A percentile compares a stretch with the other conserved stretches of the same genome.
Conservation (phyloP, 2,329 filamentous ascomycete genomes). For the Triangularia verruculosa region DNA sequence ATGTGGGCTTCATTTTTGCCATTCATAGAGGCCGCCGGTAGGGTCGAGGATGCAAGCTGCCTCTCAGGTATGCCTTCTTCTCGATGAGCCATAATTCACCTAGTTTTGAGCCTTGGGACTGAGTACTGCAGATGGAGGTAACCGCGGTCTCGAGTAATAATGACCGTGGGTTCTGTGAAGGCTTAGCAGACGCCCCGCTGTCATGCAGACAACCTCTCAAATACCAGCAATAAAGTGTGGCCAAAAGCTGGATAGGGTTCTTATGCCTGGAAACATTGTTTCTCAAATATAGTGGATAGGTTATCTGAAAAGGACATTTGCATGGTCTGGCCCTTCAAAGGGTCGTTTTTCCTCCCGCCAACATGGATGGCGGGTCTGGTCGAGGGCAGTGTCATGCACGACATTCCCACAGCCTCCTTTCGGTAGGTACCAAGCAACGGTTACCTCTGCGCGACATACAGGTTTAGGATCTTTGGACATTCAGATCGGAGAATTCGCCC, state of each 20-base stretch:
- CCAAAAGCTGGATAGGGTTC: neutral
- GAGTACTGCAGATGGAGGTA: neutral
- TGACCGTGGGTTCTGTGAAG: neutral
- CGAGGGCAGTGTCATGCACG: slow-evolving; percentile 8
- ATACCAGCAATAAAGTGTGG: neutral
- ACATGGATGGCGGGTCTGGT: neutral
- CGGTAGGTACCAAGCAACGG: neutral
- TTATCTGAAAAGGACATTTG: neutral
- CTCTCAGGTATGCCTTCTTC: neutral
- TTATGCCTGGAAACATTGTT: neutral
- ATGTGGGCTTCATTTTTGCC: neutral
- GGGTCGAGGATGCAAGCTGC: neutral
- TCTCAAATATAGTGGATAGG: neutral
- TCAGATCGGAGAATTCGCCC: neutral
- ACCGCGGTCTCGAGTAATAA: neutral
- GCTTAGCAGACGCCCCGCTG: neutral
- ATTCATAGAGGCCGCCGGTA: neutral
- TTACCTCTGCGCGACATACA: neutral
- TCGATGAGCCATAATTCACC: neutral
- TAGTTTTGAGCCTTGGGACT: neutral
- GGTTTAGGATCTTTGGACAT: neutral
- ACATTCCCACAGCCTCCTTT: neutral
- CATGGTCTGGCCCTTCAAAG: neutral
- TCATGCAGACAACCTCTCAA: neutral
- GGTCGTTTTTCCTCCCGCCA: neutral